Evolutionary conservation across 352 stramenopile species (phyloP), one percentile per base, ranked within the genome.

Genomic region (Achlya hypogyna): DNA sequence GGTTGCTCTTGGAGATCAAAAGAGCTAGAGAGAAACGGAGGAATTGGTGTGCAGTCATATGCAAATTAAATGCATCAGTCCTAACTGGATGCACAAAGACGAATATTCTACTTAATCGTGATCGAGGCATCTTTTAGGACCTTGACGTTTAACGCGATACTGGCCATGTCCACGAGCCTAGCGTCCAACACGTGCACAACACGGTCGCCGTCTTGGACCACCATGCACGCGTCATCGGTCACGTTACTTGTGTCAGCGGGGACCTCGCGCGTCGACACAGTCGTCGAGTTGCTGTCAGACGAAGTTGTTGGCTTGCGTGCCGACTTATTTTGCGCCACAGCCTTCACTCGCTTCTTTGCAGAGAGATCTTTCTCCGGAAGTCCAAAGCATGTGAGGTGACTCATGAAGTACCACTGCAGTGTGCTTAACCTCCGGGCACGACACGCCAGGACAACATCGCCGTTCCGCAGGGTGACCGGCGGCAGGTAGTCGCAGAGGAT

Each of bases 401-500:
- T 27, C 31, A 32, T 45, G 31, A 43, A 35, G n/a, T 29, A 60
- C 52, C 52, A 60, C 8, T 60, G 52, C 18, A 60, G 10, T 18
- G 52, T 45, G 16, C 52, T 42, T 12, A 60, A 8, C 1, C 25
- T 10, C 4, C 52, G 52, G 14, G 31, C 52, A 28, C 8, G n/a
- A n/a, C n/a, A n/a, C n/a, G n/a, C n/a, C n/a, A n/a, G n/a, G n/a
- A n/a, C n/a, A n/a, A n/a, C n/a, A n/a, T n/a, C n/a, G n/a, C n/a
- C n/a, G n/a, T n/a, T n/a, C n/a, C n/a, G n/a, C n/a, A n/a, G n/a
- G n/a, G n/a, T n/a, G n/a, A n/a, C n/a, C n/a, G n/a, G n/a, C n/a
- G n/a, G n/a, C n/a, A 49, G 42, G 22, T 49, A 67, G 6, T 67
- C 60, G 22, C 60, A 67, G 0, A 53, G 14, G 45, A 67, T 34